phyloP scores from a whole-genome alignment of 2,329 filamentous ascomycete species.

The Cadophora malorum region DNA sequence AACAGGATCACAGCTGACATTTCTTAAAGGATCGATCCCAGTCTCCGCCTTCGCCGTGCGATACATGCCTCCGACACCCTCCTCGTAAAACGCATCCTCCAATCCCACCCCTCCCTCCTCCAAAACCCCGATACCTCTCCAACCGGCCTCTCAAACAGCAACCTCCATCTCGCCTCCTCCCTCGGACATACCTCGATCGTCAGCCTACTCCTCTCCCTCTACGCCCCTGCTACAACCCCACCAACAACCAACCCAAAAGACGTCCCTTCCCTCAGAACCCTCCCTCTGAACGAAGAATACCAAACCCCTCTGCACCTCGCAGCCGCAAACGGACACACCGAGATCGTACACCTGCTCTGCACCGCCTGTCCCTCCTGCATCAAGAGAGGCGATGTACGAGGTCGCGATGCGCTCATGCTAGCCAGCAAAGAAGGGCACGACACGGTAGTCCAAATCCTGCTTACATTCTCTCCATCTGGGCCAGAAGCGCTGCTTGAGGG shows the following conservation, averaged over 20 bases:
- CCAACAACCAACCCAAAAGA: slow-evolving; percentile 19
- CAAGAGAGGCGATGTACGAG: slow-evolving; percentile 66
- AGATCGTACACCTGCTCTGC: slow-evolving; percentile 75
- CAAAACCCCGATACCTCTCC: slow-evolving; percentile 78
- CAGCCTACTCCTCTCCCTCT: slow-evolving; percentile 71
- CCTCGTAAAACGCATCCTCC: slow-evolving; percentile 79
- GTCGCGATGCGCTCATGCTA: slow-evolving; percentile 76
- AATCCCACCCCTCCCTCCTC: slow-evolving; percentile 71
- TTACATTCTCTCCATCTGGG: slow-evolving; percentile 60
- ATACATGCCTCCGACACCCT: slow-evolving; percentile 75
- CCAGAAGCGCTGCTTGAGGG: slow-evolving; percentile 50
- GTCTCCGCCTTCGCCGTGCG: slow-evolving; percentile 79
- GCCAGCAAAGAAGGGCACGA: slow-evolving; percentile 66
- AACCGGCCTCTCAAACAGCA: slow-evolving; percentile 77
- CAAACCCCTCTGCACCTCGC: slow-evolving; percentile 86
- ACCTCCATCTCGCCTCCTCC: slow-evolving; percentile 79
- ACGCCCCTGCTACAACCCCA: slow-evolving; percentile 55
- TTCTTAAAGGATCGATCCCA: slow-evolving; percentile 72
- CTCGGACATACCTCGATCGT: slow-evolving; percentile 74
- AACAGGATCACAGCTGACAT: slow-evolving; percentile 3
- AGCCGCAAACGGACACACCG: slow-evolving; percentile 70
- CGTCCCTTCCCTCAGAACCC: slow-evolving; percentile 24
- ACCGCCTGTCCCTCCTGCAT: slow-evolving; percentile 59
- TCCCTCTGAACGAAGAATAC: slow-evolving; percentile 79
- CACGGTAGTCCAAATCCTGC: slow-evolving; percentile 67